These are phyloP conservation scores for Paxillus involutus DNA, from an alignment of 768 basidiomycete genomes.

Conservation along the genomic window DNA sequence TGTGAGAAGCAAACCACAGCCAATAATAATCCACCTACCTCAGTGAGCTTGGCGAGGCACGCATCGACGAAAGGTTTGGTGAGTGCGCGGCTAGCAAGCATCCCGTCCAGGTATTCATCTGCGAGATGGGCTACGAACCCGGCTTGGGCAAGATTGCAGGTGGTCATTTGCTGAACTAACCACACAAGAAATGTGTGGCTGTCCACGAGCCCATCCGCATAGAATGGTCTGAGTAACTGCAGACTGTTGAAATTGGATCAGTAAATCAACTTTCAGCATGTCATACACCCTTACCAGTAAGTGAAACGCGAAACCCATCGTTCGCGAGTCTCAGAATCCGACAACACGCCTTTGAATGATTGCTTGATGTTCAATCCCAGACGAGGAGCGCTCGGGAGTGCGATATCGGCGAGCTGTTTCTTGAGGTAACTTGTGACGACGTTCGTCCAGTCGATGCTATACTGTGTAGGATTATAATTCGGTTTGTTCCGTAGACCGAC, in stretches of 20 bases:
- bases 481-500: slow-evolving; percentile 77
- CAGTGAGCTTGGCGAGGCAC: slow-evolving; percentile 61
- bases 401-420: slow-evolving; percentile 79
- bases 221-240: slow-evolving; percentile 71
- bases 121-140: slow-evolving; percentile 74
- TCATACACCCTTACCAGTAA: slow-evolving; percentile 56
- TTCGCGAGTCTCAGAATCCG: slow-evolving; percentile 68
- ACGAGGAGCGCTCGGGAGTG: slow-evolving; percentile 75
- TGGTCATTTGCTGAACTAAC: slow-evolving; percentile 76
- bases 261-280: neutral
- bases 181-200: slow-evolving; percentile 73
- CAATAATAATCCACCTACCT: slow-evolving; percentile 41
- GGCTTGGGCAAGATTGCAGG: slow-evolving; percentile 79
- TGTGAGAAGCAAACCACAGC: neutral
- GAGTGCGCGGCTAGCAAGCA: slow-evolving; percentile 65
- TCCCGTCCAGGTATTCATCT: slow-evolving; percentile 77
- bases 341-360: slow-evolving; percentile 78
- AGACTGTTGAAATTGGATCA: slow-evolving; percentile 44
- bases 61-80: slow-evolving; percentile 71
- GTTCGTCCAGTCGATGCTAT: slow-evolving; percentile 84
- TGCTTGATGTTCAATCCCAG: slow-evolving; percentile 79
- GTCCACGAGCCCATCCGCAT: slow-evolving; percentile 79
- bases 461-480: slow-evolving; percentile 77
- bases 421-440: slow-evolving; percentile 79
- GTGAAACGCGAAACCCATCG: slow-evolving; percentile 78